phyloP scores from a whole-genome alignment of 2,329 filamentous ascomycete species.

The Tolypocladium ovalisporum region DNA sequence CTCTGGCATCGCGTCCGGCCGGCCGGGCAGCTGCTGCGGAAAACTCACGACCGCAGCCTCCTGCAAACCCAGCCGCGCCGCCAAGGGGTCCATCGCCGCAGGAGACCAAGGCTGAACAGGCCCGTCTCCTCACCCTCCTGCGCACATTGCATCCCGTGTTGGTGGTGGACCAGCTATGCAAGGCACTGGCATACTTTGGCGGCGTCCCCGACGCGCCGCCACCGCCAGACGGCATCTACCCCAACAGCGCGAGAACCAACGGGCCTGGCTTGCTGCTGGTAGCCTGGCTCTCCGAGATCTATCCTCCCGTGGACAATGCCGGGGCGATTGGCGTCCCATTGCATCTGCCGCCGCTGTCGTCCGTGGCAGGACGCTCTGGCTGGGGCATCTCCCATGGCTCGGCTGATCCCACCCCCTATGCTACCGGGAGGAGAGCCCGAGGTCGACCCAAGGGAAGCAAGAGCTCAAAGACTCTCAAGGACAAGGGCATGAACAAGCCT shows the following conservation, averaged over 20 bases:
- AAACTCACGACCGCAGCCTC: neutral
- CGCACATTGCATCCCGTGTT: conserved; percentile 41
- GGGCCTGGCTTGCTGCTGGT: conserved; percentile 48
- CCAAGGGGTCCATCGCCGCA: conserved; percentile 14
- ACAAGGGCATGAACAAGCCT: conserved; percentile 40
- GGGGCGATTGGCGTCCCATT: neutral
- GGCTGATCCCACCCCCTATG: neutral
- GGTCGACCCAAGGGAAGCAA: conserved; percentile 47
- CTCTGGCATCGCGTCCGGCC: neutral
- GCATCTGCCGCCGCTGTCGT: neutral
- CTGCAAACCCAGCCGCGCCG: neutral
- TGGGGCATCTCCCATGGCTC: neutral
- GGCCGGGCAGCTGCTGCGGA: neutral
- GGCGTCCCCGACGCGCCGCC: conserved; percentile 44
- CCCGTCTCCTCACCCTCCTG: conserved; percentile 45
- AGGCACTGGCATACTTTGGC: conserved; percentile 52
- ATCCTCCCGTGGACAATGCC: conserved; percentile 30
- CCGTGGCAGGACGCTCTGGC: neutral
- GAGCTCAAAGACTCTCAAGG: conserved; percentile 26
- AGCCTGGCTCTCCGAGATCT: conserved; percentile 53
- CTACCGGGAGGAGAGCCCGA: conserved; percentile 30
- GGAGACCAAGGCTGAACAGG: conserved; percentile 49
- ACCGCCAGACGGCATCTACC: conserved; percentile 40
- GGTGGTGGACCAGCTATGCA: conserved; percentile 53
- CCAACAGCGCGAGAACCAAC: conserved; percentile 43